Evolutionary conservation across 2,329 filamentous ascomycete species (phyloP), one percentile per base, ranked within the genome.

Genomic region (Cladophialophora immunda): DNA sequence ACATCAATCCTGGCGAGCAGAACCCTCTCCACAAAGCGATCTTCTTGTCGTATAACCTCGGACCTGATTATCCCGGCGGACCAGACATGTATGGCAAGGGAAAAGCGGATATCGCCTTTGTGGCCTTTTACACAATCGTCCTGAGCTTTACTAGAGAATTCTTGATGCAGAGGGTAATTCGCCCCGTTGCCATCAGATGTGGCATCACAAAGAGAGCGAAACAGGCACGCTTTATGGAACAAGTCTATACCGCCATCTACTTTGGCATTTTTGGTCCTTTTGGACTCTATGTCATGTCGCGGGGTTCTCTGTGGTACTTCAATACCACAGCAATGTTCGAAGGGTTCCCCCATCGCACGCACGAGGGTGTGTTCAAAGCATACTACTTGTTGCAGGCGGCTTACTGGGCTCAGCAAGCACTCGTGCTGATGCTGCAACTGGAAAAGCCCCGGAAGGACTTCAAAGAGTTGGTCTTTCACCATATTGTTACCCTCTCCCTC

Each of bases 381-480:
- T 97, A 96, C 82, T 97, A 97, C 78, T 85, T 97, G 71, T 90
- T 96, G 75, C 90, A 97, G 80, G 93, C 92, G 50, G 90, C 90
- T 70, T 97, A 95, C 84, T 97, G 93, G 93, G 87, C 90, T 11
- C 93, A 96, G 83, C 93, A 96, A 81, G 90, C 90, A 65, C 90
- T 97, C 72, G 92, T 97, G 17, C 82, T 96, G 66, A 76, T 94
- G 60, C 83, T 96, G 55, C 91, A 91, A 76, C 86, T 96, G 79
- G 93, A 97, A 83, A 93, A 94, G 84, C 92, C 90, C 41, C 84
- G 93, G 69, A 96, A 96, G 82, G 93, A 97, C 80, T 96, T 92
- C 81, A 92, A 91, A 80, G 92, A 97, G 83, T 85, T 97, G 61
- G 90, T 96, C 62, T 86, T 90, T 66, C 93, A 97, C 78, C 93